Evolutionary conservation across 1,284 basidiomycete genomes (phyloP), one percentile per base, ranked within the genome.

Genomic region (Leccinum subfulvum): DNA sequence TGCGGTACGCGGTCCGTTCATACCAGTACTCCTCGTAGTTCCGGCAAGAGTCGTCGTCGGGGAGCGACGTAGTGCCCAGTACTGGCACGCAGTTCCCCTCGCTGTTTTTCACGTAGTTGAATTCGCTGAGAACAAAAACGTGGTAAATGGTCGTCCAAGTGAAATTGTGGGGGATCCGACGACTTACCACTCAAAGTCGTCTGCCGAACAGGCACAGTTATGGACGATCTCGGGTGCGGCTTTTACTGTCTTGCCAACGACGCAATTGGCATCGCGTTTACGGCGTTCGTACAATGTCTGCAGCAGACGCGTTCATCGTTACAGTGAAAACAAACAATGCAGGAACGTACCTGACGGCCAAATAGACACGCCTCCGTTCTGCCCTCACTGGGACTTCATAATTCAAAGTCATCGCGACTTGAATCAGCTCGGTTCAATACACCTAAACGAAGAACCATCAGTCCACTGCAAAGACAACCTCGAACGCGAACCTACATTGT

Each of bases 141-240:
- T 9, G 21, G 4, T 3, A 2, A 18, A 51, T 9, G 26, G 35
- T 28, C 8, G 28, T 30, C 64, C 18, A 7, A 16, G 30, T 30
- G 14, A 41, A 47, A 61, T 54, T 3, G 2, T 4, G 30, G 44
- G 14, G 13, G 23, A 61, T 33, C 47, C 23, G 21, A 51, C 10
- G n/a, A 75, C 85, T 65, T 65, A 94, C 94, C 95, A 98, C 79
- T 98, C 95, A 75, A 97, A 98, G 78, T 98, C 95, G 0, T 81
- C 79, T 10, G 76, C 69, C 0, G 79, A 78, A 69, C 95, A 98
- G 2, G 83, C 76, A 72, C 95, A 98, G 65, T 91, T 89, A 60
- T 84, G 78, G 30, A 89, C 83, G 23, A 92, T 73, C 39, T 79
- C 82, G 39, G 80, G 82, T 62, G 69, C 78, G 44, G 75, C 82